Evolutionary conservation across 176 grass and related monocot genomes (phyloP).

Genomic region (Thalia dealbata): DNA sequence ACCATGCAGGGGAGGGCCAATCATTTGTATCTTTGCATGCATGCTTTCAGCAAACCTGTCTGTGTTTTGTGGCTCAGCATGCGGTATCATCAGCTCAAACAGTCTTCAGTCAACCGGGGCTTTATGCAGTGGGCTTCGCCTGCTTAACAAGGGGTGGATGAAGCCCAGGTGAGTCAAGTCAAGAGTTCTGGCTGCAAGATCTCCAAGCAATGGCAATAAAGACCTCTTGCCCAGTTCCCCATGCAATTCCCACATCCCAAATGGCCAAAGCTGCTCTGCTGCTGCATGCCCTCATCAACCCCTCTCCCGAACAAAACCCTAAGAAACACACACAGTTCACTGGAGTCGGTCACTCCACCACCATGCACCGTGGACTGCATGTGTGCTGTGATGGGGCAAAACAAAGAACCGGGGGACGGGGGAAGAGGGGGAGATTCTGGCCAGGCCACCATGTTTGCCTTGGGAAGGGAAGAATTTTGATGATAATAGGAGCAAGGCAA

Average conservation of each 20-base stretch:
- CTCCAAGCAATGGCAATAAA: neutral
- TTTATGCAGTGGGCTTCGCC: too few species aligned
- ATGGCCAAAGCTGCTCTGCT: neutral
- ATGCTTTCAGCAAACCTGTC: too few species aligned
- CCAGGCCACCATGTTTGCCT: neutral
- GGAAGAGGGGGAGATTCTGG: neutral
- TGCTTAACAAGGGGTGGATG: too few species aligned
- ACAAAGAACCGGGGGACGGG: too few species aligned
- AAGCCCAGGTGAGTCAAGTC: too few species aligned
- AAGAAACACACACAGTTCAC: neutral
- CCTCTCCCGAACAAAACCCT: neutral
- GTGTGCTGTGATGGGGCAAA: neutral
- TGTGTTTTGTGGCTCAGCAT: too few species aligned
- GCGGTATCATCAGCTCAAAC: neutral
- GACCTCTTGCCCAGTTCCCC: neutral
- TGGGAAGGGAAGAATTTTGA: neutral
- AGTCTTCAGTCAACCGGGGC: neutral
- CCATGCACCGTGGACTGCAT: neutral
- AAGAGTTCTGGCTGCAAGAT: too few species aligned
- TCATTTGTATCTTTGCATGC: neutral
- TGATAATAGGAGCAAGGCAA: conserved; percentile 11
- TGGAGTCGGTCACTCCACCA: neutral
- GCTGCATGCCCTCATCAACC: neutral
- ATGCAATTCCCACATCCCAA: neutral
- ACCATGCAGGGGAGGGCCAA: neutral